Evolutionary conservation across 768 basidiomycete genomes (phyloP), one percentile per base, ranked within the genome.

Genomic region (Russula emetica): DNA sequence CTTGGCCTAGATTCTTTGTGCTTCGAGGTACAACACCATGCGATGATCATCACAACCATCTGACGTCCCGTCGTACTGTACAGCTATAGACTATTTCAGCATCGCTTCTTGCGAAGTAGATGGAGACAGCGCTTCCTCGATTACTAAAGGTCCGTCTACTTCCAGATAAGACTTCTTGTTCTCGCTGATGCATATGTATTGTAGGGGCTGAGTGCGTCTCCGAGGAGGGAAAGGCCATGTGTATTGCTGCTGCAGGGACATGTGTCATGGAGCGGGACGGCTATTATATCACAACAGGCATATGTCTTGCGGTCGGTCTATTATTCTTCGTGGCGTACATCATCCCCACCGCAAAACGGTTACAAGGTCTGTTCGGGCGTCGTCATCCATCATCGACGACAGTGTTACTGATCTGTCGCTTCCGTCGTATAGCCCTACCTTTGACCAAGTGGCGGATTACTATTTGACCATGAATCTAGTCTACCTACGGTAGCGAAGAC

Each of bases 1-100:
- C 96, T 3, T 98, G 97, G 96, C 97, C 97, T 7, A 87, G 90
- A 70, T 97, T 87, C 77, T 95, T 98, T 71, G 87, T 99, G 45
- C 80, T 99, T 20, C 92, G 94, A 78, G 94, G 91, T 83, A 36
- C 69, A 61, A 40, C 16, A 1, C 8, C 1, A 26, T 22, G 50
- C 32, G 16, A 34, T 20, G 54, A 45, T 24, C 26, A 24, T 10
- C 24, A 26, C 32, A 34, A 11, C 50, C 44, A 22, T 67, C 71
- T 62, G 69, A 54, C 69, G 18, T 1, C 64, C 38, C 30, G 11
- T 13, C 8, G n/a, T 34, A 45, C 63, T 8, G n/a, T 34, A 45
- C 63, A 90, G 91, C 89, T 6, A 92, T 98, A 66, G 97, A 99
- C 74, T 74, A 82, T 45, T 90, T 98, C 71, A 93, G 83, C 56